phyloP scores from a whole-genome alignment of 2,329 filamentous ascomycete species.

The Aspergillus fructus region DNA sequence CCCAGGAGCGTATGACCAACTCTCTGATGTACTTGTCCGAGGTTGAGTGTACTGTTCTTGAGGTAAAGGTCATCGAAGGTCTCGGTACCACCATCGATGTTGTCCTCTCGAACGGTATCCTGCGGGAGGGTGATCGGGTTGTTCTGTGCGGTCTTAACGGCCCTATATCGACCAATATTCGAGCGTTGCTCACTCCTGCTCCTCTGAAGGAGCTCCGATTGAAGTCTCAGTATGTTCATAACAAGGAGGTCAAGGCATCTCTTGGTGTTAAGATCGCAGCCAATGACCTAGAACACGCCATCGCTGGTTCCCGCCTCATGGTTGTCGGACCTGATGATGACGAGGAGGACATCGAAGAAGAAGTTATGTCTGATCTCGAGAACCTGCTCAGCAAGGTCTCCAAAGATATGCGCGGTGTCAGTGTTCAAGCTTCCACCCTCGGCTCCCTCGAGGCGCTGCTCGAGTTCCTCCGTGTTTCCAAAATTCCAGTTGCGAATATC shows the following conservation, averaged over 20 bases:
- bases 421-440: constrained; percentile 93
- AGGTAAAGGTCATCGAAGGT: constrained; percentile 98
- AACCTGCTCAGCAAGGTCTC: constrained; percentile 88
- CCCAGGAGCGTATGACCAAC: constrained; percentile 95
- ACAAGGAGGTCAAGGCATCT: constrained; percentile 98
- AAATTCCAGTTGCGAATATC: constrained; percentile 97
- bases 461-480: constrained; percentile 92
- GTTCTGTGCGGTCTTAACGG: constrained; percentile 97
- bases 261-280: constrained; percentile 98
- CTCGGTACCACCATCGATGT: constrained; percentile 99
- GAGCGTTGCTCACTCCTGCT: constrained; percentile 88
- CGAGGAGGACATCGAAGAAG: constrained; percentile 93
- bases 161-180: constrained; percentile 90
- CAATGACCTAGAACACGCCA: constrained; percentile 91
- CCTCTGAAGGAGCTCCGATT: constrained; percentile 91
- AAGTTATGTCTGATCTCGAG: constrained; percentile 93
- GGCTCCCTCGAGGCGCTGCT: constrained; percentile 94
- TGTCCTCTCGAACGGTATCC: constrained; percentile 90
- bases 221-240: constrained; percentile 96
- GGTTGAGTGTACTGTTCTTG: constrained; percentile 94
- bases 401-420: constrained; percentile 90
- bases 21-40: constrained; percentile 98
- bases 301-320: constrained; percentile 90
- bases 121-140: constrained; percentile 90
- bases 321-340: constrained; percentile 95